Base-by-base conservation (phyloP, 768 basidiomycete genomes). In the Boletus rex-veris region DNA sequence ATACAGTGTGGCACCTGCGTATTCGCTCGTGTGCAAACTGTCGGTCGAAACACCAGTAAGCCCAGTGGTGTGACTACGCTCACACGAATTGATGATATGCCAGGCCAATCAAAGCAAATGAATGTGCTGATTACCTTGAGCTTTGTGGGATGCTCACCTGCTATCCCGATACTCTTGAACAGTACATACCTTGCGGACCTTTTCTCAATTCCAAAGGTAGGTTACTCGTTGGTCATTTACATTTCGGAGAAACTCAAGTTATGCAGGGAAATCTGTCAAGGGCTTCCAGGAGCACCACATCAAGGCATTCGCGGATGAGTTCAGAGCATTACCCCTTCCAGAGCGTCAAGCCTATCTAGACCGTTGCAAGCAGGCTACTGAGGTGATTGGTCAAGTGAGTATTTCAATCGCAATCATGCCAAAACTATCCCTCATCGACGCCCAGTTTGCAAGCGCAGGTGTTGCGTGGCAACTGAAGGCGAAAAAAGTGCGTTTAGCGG, bases 1-100 rank as follows among this genome's bases (percentile, higher is more conserved):
- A 70, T 40, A 68, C 54, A 15, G 54, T 70, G 26, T 71, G 70
- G 70, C 65, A 70, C 41, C 55, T 71, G 54, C 68, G 70, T 24
- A 57, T 68, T 53, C 68, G 71, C 24, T 70, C 66, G 16, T 73
- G 70, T 50, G 60, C 55, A 4, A 24, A 51, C 21, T 70, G 70
- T 45, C 62, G 64, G 14, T 42, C 52, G 30, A 69, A 62, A 50
- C 53, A 60, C 51, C 59, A 58, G 68, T 67, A 54, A 54, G 62
- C n/a, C 16, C 45, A 24, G 19, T 42, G n/a, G 37, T 15, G n/a
- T 48, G 19, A 28, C 31, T 6, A 28, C 45, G 31, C 24, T 21
- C 40, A 11, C 37, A 21, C 9, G 26, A 33, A n/a, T 6, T 48
- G 41, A 51, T 10, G 24, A 3, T 28, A 8, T 26, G 1, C n/a